phyloP scores from a whole-genome alignment of 495 filamentous ascomycete species.

The Aspergillus funiculosus region DNA sequence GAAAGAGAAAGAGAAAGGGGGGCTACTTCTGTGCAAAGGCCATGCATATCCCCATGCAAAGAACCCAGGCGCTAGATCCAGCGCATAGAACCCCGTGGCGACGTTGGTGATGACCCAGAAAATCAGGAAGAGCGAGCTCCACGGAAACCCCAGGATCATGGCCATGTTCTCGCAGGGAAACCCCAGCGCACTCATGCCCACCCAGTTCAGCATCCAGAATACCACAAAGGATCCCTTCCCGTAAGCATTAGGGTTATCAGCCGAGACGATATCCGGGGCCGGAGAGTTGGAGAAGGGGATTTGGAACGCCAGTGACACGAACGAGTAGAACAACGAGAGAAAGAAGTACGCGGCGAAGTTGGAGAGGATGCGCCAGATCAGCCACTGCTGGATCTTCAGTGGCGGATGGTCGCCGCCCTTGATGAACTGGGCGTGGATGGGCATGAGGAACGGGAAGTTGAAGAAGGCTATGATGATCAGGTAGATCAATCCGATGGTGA shows the following conservation, averaged over 20 bases:
- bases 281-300: conserved; percentile 52
- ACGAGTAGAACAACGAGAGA: conserved; percentile 60
- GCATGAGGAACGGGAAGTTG: conserved; percentile 64
- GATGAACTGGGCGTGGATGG: conserved; percentile 56
- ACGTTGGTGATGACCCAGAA: conserved; percentile 76
- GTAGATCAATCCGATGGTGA: conserved; percentile 65
- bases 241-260: conserved; percentile 52
- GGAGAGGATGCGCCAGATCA: conserved; percentile 57
- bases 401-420: conserved; percentile 51
- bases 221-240: conserved; percentile 57
- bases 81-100: conserved; percentile 55
- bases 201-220: conserved; percentile 71
- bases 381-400: conserved; percentile 54
- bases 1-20: not conserved
- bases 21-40: conserved; percentile 60
- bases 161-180: conserved; percentile 68
- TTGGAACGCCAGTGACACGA: conserved; percentile 60
- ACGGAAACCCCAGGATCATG: conserved; percentile 62
- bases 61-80: conserved; percentile 54
- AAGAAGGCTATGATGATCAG: conserved; percentile 71
- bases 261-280: conserved; percentile 39
- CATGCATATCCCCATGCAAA: conserved; percentile 67
- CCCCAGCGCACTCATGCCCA: conserved; percentile 63
- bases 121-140: conserved; percentile 65
- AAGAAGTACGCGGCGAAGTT: conserved; percentile 60